Base-by-base conservation (phyloP, 2,329 filamentous ascomycete species). In the Bipolaris oryzae region DNA sequence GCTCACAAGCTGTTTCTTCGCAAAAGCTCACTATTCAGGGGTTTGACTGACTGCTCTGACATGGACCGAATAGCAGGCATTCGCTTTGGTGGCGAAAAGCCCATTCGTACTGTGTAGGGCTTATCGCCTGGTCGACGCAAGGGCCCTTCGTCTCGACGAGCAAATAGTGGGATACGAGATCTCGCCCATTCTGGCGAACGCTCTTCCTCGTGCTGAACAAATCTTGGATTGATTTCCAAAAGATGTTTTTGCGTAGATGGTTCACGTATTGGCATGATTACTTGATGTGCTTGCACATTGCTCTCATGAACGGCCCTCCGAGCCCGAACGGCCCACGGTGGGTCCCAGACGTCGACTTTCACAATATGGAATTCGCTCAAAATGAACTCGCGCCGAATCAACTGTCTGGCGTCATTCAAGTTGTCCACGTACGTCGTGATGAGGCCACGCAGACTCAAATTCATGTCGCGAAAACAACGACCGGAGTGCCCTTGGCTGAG, bases 201-300 rank as follows among this genome's bases (percentile, higher is more conserved):
- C 34, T 56, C 54, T 33, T 53, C 37, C 9, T 53, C 31, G 38
- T 53, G 45, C 16, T 38, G 37, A 15, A 25, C 13, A 47, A 21
- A 37, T 5, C 2, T 10, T 20, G 37, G 43, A 43, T 28, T 13
- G 9, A 18, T 11, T 5, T 21, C 6, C 20, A 28, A 28, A 9
- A 10, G 23, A n/a, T 7, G 5, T 6, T 42, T 21, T 6, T 4
- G 6, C 7, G 1, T 16, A 9, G 15, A 11, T 43, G 23, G 15
- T 11, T 16, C 13, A 5, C 21, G 21, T n/a, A 13, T 28, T 15
- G 23, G n/a, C 1, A 16, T 23, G 15, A 16, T 13, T 9, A 3
- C 11, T n/a, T 15, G 6, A 31, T 25, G 15, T 1, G 15, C 35
- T 16, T 38, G 13, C 35, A 16, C 7, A 16, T 38, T 16, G 13